Base-by-base conservation (phyloP, 345 rosid species). In the Eucalyptus shirleyi region DNA sequence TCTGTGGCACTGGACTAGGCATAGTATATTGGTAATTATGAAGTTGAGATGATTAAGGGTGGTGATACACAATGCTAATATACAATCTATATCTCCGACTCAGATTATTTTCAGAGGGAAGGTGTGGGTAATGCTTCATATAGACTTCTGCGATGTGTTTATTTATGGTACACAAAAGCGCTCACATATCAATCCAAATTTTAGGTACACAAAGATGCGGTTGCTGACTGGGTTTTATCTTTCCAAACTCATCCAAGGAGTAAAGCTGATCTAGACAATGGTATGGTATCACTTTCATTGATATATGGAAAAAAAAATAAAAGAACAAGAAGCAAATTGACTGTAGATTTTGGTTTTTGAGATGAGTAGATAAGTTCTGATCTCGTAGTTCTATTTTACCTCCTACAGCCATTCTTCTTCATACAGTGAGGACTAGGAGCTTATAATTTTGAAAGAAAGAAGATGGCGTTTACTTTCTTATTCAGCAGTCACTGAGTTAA, bases 191-290 rank as follows among this genome's bases (percentile, higher is more conserved):
- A 77, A 77, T 77, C 85, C 85, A 21, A 40, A 40, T 50, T 65
- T 88, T 72, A 50, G 90, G 62, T 90, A 56, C 98, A 95, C 77
- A 96, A 93, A 91, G 93, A 93, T 87, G 94, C 89, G 2, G 96
- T 96, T 92, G 91, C 92, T 23, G 90, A 87, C 56, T 98, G 99
- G 99, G 95, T 97, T 90, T 93, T 98, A 87, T 98, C 99, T 17
- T 95, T 98, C 69, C 98, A 94, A 89, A 95, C 96, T 89, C 90
- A 91, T 80, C 97, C 97, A 42, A 88, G 92, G 77, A 91, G 91
- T 91, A 69, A 88, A 91, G 91, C 87, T 89, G 92, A 94, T 81
- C 86, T 95, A 87, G 86, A 60, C 42, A 90, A 92, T 90, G 99
- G 99, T 97, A 93, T 55, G 89, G 9, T 72, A 42, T 87, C 88